Evolutionary conservation across 108 stramenopile species (phyloP).

Genomic region (Pseudonitzschia multiseries): DNA sequence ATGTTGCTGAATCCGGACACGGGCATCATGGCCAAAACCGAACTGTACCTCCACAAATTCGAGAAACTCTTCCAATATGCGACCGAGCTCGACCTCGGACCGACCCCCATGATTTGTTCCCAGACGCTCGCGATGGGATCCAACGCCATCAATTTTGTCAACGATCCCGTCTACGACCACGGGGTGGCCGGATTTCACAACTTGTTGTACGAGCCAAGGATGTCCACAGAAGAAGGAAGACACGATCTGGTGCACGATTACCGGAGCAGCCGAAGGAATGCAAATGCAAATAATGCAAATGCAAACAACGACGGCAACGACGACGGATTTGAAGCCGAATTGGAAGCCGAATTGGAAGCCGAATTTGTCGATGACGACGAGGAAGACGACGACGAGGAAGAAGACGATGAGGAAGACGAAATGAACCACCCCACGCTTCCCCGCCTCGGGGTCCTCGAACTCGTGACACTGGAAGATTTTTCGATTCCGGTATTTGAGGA

Average conservation of each 20-base stretch:
- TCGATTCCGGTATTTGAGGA: too few species aligned
- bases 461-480: constrained; percentile 21
- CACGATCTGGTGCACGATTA: constrained; percentile 69
- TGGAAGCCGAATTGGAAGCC: too few species aligned
- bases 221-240: constrained; percentile 38
- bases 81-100: constrained; percentile 22
- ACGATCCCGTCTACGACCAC: constrained; percentile 33
- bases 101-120: constrained; percentile 60
- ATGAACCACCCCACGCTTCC: neutral
- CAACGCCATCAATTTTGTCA: constrained; percentile 70
- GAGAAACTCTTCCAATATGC: constrained; percentile 26
- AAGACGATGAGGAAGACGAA: constrained; percentile 34
- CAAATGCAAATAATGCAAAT: too few species aligned
- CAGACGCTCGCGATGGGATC: constrained; percentile 67
- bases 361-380: neutral
- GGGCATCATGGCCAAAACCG: constrained; percentile 45
- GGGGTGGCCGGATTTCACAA: constrained; percentile 13
- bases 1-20: constrained; percentile 63
- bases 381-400: neutral
- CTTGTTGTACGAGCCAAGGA: constrained; percentile 12
- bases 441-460: neutral
- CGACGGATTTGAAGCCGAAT: too few species aligned
- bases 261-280: too few species aligned
- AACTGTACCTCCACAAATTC: constrained; percentile 21
- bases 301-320: too few species aligned